These are phyloP conservation scores for Boechera divaricarpa DNA, from an alignment of 345 rosid species.

Conservation along the genomic window DNA sequence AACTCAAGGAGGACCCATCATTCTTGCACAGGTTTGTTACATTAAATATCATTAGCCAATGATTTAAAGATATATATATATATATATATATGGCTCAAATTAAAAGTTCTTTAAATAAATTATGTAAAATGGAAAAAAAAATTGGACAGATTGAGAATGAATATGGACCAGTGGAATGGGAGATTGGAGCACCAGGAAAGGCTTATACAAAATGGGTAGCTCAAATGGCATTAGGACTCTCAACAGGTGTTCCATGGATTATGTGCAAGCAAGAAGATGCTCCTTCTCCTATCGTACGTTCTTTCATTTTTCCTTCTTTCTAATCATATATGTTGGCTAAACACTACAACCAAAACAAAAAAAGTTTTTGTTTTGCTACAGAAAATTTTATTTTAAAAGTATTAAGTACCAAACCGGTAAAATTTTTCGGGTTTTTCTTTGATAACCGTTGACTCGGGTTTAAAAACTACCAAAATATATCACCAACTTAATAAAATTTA, in stretches of 20 bases:
- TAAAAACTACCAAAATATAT: background rate
- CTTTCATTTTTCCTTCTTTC: constrained; percentile 25
- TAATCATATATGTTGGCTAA: background rate
- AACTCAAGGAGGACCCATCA: constrained; percentile 97
- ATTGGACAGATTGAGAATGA: constrained; percentile 86
- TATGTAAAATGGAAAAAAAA: background rate
- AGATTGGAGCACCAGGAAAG: constrained; percentile 79
- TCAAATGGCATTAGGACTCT: constrained; percentile 84
- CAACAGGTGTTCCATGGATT: constrained; percentile 97
- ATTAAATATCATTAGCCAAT: constrained; percentile 30
- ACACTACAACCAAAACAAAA: background rate
- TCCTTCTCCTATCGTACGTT: constrained; percentile 81
- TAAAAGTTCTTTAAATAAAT: background rate
- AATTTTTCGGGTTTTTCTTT: too few species aligned
- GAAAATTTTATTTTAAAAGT: background rate
- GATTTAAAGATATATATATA: background rate
- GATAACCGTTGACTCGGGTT: background rate
- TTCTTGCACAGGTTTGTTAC: constrained; percentile 79
- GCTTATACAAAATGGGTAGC: constrained; percentile 89
- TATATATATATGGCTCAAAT: background rate
- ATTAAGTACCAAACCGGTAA: background rate
- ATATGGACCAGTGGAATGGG: constrained; percentile 89
- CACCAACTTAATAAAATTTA: background rate
- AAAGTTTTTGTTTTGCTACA: background rate
- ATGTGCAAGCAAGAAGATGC: constrained; percentile 99